Evolutionary conservation across 1,284 basidiomycete species (phyloP).

Genomic region (Puccinia polysora): DNA sequence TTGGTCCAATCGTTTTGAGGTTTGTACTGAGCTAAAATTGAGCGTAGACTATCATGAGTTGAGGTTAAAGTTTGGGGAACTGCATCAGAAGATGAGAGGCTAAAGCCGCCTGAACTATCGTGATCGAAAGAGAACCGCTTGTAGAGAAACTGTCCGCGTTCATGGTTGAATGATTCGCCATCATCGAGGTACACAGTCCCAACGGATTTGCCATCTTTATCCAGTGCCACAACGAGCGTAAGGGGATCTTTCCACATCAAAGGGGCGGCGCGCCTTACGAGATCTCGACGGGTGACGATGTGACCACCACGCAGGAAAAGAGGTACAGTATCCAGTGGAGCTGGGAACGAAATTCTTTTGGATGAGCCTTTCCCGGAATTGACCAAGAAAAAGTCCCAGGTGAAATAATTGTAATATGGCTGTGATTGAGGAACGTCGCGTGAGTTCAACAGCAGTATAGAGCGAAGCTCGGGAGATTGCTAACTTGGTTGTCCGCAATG

Average conservation of each 20-base stretch:
- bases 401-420: slow-evolving; percentile 95
- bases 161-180: slow-evolving; percentile 75
- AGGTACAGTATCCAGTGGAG: slow-evolving; percentile 74
- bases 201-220: slow-evolving; percentile 62
- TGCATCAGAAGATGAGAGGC: slow-evolving; percentile 55
- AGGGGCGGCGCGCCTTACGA: slow-evolving; percentile 75
- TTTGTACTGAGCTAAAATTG: slow-evolving; percentile 41
- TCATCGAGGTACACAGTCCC: slow-evolving; percentile 95
- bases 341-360: slow-evolving; percentile 64
- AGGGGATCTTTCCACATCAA: slow-evolving; percentile 90
- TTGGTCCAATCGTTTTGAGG: slow-evolving; percentile 64
- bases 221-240: slow-evolving; percentile 78
- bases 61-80: slow-evolving; percentile 59
- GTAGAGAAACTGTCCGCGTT: slow-evolving; percentile 76
- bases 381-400: slow-evolving; percentile 47
- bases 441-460: neutral
- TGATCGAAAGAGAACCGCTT: slow-evolving; percentile 53
- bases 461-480: neutral
- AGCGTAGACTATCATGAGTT: slow-evolving; percentile 37
- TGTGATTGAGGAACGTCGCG: slow-evolving; percentile 50
- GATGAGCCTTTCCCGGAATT: slow-evolving; percentile 49
- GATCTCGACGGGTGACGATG: slow-evolving; percentile 78
- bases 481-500: slow-evolving; percentile 76
- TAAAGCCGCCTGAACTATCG: slow-evolving; percentile 62
- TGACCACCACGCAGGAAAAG: slow-evolving; percentile 87